Base-by-base conservation (phyloP, 2,329 filamentous ascomycete genomes). In the Gnomoniopsis sp. region DNA sequence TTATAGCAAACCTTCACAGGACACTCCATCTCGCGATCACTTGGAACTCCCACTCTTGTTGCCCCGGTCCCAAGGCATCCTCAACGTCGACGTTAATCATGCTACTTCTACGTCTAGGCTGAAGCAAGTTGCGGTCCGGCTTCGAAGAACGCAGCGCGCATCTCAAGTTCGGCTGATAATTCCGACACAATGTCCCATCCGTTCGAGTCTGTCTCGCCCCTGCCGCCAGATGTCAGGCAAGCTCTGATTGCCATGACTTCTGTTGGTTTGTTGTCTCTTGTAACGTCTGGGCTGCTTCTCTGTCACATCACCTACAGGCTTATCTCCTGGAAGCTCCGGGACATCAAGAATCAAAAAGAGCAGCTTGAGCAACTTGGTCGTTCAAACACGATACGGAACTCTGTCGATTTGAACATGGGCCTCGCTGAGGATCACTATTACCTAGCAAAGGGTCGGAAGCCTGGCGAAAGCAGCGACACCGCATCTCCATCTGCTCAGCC, bases 231-330 rank as follows among this genome's bases (percentile, higher is more conserved):
- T 10, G 64, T 68, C 36, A 67, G 65, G 11, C 54, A 54, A 44
- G 68, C 68, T 11, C 63, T 71, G 15, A 59, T 55, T 1, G 66
- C 50, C 36, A 59, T 71, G 19, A 43, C 65, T 1, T 61, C 64
- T 55, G 38, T 70, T 2, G 67, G 66, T 2, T 46, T 33, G 38
- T 30, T 69, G 1, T 72, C 70, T 1, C 64, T 71, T 19, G 49
- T 65, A 19, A 64, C 66, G 3, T 65, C 63, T 1, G 61, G 56
- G 10, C 34, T 60, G 1, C 64, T 70, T 8, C 62, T 72, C 19
- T 26, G 65, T 1, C 69, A 70, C 53, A 67, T 72, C 26, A 69
- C 67, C 7, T 50, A 62, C 63, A 71, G 69, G 49, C 65, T 72
- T 12, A 48, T 66, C 17, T 36, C 56, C 49, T 71, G 69, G 69